Conservation (phyloP, 1,139 yeast genomes). For the Saccharomycopsis hybrid region DNA sequence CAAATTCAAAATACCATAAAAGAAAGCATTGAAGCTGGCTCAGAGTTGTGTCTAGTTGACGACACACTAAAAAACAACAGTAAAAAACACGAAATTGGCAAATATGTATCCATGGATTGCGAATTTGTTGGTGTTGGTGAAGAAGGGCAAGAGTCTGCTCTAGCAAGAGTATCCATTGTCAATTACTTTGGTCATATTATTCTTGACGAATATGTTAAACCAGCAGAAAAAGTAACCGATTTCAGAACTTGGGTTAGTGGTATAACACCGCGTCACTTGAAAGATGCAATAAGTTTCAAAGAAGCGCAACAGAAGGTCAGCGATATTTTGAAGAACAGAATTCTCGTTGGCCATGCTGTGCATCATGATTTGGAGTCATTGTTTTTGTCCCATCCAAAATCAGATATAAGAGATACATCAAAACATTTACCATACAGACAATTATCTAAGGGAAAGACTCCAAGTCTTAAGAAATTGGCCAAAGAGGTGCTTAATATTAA, state of each 20-base stretch:
- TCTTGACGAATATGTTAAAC: constrained; percentile 69
- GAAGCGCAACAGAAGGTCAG: constrained; percentile 60
- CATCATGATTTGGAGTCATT: constrained; percentile 70
- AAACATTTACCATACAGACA: constrained; percentile 51
- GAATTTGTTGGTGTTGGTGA: constrained; percentile 91
- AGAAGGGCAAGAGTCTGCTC: constrained; percentile 59
- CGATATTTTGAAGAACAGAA: constrained; percentile 40
- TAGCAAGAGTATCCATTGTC: constrained; percentile 84
- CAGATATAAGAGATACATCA: constrained; percentile 69
- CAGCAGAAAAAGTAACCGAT: constrained; percentile 70
- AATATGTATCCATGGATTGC: constrained; percentile 70
- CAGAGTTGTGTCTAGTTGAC: too few relatives aligned
- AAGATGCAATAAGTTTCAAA: constrained; percentile 54
- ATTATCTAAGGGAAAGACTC: constrained; percentile 59
- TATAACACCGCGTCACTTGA: constrained; percentile 62
- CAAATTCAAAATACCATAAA: neutral
- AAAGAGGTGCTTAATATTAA: constrained; percentile 49
- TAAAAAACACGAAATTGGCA: constrained; percentile 10
- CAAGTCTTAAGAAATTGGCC: constrained; percentile 63
- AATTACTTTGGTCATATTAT: constrained; percentile 71
- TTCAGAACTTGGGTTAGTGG: constrained; percentile 98
- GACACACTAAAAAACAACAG: too few relatives aligned
- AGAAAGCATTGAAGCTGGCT: too few relatives aligned
- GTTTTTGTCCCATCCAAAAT: constrained; percentile 59
- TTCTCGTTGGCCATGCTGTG: constrained; percentile 82